Base-by-base conservation (phyloP, 78 protist genomes). In the Dictyostelium brefeldianum region DNA sequence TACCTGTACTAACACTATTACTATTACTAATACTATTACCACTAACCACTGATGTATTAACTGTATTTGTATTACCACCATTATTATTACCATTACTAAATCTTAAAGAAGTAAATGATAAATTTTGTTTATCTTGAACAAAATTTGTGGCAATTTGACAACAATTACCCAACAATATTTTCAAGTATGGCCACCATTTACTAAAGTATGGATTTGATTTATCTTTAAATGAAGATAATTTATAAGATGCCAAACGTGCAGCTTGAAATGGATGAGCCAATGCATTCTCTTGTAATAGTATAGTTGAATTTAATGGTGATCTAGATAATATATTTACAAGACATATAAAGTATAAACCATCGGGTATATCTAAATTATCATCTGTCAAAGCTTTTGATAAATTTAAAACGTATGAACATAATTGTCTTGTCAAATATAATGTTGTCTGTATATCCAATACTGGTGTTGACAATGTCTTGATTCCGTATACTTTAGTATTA, bases 111-210 rank as follows among this genome's bases (percentile, higher is more conserved):
- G 9, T 27, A 65, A 65, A 65, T 25, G 73, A 65, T 65, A 65
- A 65, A 65, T 41, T 53, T 22, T 22, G 20, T 57, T 78, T 27
- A 57, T 84, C 91, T 17, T 54, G 56, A 20, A 78, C 73, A 27
- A 71, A 57, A 25, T 84, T 84, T 5, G 59, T 56, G 8, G 50
- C 82, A 15, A 84, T 84, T n/a, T 84, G 81, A 57, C 91, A 84
- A 74, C 51, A 84, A 51, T 84, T 71, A 9, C 67, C 91, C 9
- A 84, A 62, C 11, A 84, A 36, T 17, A 84, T 62, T n/a, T 84
- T 71, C 9, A 84, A 59, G 36, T 84, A 84, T 20, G 91, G 91
- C 81, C 81, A 84, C 91, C 91, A 84, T 27, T 74, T 74, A 25
- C 2, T 5, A 51, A 87, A 87, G 43, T 41, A 53, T 3, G 65